Conservation (phyloP, 768 basidiomycete species). For the Terana coerulea region DNA sequence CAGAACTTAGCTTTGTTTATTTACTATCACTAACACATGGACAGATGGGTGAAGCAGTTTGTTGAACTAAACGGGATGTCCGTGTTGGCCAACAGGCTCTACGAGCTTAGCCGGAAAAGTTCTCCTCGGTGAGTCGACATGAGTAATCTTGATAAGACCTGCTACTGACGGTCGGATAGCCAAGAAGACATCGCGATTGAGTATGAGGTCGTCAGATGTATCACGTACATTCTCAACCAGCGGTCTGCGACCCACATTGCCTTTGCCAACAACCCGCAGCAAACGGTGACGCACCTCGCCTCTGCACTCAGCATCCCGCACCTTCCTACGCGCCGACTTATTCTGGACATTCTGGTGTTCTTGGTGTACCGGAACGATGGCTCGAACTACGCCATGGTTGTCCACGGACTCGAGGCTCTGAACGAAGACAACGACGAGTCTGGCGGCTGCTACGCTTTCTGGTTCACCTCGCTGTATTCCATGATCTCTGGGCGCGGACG, state of each 20-base stretch:
- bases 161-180: conserved; percentile 28
- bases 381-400: conserved; percentile 59
- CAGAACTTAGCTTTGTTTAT: too few species aligned
- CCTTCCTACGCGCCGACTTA: conserved; percentile 69
- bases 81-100: conserved; percentile 77
- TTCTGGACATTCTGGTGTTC: conserved; percentile 77
- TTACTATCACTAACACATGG: background rate
- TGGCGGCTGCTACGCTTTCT: conserved; percentile 70
- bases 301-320: conserved; percentile 81
- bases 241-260: conserved; percentile 67
- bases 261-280: conserved; percentile 51
- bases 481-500: conserved; percentile 81
- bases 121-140: conserved; percentile 46
- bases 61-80: conserved; percentile 72
- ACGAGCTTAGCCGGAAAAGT: conserved; percentile 69
- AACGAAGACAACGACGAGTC: conserved; percentile 60
- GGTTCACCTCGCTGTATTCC: conserved; percentile 80
- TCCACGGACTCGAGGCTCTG: conserved; percentile 71
- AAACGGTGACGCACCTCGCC: conserved; percentile 73
- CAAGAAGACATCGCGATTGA: conserved; percentile 71
- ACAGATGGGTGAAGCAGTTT: conserved; percentile 79
- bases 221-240: conserved; percentile 78
- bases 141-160: background rate
- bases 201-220: conserved; percentile 84
- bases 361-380: conserved; percentile 63